phyloP scores from a whole-genome alignment of 2,329 filamentous ascomycete genomes.

The Talaromyces islandicus region DNA sequence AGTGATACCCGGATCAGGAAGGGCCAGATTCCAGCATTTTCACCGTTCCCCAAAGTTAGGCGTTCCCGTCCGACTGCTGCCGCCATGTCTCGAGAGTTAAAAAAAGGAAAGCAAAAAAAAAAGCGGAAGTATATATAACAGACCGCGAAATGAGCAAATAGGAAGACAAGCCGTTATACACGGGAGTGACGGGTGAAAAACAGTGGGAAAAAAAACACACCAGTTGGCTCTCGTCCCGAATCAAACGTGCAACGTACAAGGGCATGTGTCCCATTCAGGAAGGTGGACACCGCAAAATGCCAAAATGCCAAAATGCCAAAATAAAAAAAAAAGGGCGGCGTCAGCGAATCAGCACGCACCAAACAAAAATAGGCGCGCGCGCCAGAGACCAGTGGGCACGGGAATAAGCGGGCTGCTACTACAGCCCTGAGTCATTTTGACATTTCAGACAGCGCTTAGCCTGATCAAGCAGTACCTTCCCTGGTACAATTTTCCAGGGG shows the following conservation, averaged over 20 bases:
- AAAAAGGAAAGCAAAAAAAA: not conserved
- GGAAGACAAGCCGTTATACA: not conserved
- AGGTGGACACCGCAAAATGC: too few relatives aligned
- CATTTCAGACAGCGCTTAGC: not conserved
- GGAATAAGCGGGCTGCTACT: not conserved
- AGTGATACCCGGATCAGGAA: not conserved
- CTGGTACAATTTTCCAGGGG: not conserved
- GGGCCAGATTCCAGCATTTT: too few relatives aligned
- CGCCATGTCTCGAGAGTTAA: too few relatives aligned
- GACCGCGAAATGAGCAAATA: not conserved
- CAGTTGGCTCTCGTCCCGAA: not conserved
- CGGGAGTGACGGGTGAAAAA: not conserved
- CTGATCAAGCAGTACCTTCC: not conserved
- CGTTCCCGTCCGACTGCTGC: not conserved
- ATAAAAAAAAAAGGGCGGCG: not conserved
- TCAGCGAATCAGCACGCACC: not conserved
- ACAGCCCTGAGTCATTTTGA: not conserved
- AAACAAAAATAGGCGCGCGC: not conserved
- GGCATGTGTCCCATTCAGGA: not conserved
- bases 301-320: not conserved
- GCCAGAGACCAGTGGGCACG: too few relatives aligned
- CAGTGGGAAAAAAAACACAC: not conserved
- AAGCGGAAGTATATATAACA: not conserved
- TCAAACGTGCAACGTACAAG: not conserved
- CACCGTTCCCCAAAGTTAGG: not conserved